Evolutionary conservation across 257 asterid genomes (phyloP).

Genomic region (Solanum pennellii): DNA sequence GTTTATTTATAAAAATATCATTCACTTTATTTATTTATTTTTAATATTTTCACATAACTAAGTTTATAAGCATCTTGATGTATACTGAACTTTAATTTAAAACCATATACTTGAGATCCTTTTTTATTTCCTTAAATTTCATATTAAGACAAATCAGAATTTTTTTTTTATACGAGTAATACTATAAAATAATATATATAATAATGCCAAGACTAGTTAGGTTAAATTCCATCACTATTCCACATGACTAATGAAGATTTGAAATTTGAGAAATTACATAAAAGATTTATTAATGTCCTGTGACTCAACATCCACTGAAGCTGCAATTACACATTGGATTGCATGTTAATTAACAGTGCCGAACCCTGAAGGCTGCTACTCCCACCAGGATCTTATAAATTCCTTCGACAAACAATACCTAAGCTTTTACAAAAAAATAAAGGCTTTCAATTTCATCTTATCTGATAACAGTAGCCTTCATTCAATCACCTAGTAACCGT

Average conservation of each 20-base stretch:
- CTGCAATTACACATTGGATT: not conserved
- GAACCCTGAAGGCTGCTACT: slow-evolving; percentile 16
- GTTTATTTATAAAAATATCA: too few relatives aligned
- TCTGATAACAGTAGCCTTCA: not conserved
- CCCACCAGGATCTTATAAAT: slow-evolving; percentile 15
- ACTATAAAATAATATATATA: too few relatives aligned
- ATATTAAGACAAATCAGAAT: too few relatives aligned
- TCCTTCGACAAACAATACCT: not conserved
- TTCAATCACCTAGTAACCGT: slow-evolving; percentile 44
- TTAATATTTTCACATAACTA: too few relatives aligned
- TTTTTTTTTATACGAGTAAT: too few relatives aligned
- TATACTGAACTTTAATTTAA: too few relatives aligned
- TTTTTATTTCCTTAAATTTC: not conserved
- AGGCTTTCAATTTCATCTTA: not conserved
- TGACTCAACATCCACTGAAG: not conserved
- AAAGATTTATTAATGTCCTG: not conserved
- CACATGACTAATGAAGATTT: not conserved
- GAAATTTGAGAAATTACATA: not conserved
- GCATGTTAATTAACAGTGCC: slow-evolving; percentile 1
- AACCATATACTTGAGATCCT: not conserved
- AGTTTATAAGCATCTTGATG: not conserved
- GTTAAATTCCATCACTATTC: not conserved
- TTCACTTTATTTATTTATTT: not conserved
- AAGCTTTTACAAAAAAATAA: slow-evolving; percentile 30
- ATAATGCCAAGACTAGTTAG: too few relatives aligned